Evolutionary conservation across 2,329 filamentous ascomycete species (phyloP).

Genomic region (Talaromyces sp.): DNA sequence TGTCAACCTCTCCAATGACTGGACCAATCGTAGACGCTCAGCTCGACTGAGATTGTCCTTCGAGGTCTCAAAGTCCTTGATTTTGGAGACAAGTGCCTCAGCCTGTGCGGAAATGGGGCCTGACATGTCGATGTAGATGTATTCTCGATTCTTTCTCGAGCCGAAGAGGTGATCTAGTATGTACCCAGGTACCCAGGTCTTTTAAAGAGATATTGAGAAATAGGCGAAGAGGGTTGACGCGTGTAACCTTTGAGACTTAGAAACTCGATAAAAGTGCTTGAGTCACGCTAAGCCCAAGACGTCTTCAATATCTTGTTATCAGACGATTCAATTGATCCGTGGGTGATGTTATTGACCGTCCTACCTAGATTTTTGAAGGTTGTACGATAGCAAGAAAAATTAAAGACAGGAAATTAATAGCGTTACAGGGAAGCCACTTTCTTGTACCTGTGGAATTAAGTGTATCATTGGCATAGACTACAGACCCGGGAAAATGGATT

Average conservation of each 20-base stretch:
- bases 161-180: background rate
- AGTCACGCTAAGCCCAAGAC: background rate
- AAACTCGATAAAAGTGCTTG: background rate
- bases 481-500: background rate
- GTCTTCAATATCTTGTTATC: background rate
- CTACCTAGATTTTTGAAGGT: background rate
- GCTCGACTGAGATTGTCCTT: conserved; percentile 13
- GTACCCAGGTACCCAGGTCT: background rate
- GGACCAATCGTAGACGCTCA: conserved; percentile 18
- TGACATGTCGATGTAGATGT: background rate
- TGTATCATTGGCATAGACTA: background rate
- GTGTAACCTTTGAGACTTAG: background rate
- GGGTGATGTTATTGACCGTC: background rate
- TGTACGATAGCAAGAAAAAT: no score
- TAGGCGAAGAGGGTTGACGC: background rate
- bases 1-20: conserved; percentile 21
- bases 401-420: background rate
- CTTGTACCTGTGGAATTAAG: background rate
- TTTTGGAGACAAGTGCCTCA: conserved; percentile 15
- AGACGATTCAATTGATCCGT: background rate
- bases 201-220: background rate
- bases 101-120: conserved; percentile 17
- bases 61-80: conserved; percentile 18
- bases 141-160: background rate
- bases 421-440: background rate